phyloP scores from a whole-genome alignment of 2,329 filamentous ascomycete species.

The Penicillium aurantiogriseum region DNA sequence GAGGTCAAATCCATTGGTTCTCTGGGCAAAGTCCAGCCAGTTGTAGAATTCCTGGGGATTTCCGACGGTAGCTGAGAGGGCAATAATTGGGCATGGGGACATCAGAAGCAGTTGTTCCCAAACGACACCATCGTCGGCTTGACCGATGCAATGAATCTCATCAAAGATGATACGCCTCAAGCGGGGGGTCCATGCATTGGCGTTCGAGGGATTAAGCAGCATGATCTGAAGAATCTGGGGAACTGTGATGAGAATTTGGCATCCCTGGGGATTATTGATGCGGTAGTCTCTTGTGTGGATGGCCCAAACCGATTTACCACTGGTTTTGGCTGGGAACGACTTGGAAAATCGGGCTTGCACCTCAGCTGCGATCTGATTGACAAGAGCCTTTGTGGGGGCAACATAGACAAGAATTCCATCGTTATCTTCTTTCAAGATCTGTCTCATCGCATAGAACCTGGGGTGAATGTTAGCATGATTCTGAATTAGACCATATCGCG shows the following conservation, averaged over 20 bases:
- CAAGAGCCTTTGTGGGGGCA: slow-evolving; percentile 76
- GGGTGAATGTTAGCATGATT: not conserved
- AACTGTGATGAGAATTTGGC: slow-evolving; percentile 74
- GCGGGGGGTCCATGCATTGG: slow-evolving; percentile 63
- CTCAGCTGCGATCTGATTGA: slow-evolving; percentile 81
- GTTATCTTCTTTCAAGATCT: slow-evolving; percentile 65
- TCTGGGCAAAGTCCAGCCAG: slow-evolving; percentile 67
- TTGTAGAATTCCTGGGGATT: slow-evolving; percentile 68
- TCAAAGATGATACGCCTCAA: slow-evolving; percentile 78
- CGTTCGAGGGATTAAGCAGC: slow-evolving; percentile 65
- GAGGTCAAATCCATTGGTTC: slow-evolving; percentile 60
- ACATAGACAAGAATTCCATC: slow-evolving; percentile 74
- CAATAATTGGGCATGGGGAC: slow-evolving; percentile 74
- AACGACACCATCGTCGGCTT: slow-evolving; percentile 70
- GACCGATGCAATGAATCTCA: slow-evolving; percentile 76
- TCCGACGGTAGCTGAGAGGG: slow-evolving; percentile 75
- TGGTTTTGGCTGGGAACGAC: slow-evolving; percentile 50
- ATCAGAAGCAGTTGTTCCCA: slow-evolving; percentile 77
- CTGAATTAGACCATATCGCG: not conserved
- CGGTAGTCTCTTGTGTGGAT: slow-evolving; percentile 75
- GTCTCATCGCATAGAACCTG: slow-evolving; percentile 76
- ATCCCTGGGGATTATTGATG: slow-evolving; percentile 70
- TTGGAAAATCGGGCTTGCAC: slow-evolving; percentile 73
- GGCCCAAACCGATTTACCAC: slow-evolving; percentile 69
- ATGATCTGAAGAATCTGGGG: slow-evolving; percentile 78